Base-by-base conservation (phyloP, 257 asterid species). In the Capsicum baccatum region DNA sequence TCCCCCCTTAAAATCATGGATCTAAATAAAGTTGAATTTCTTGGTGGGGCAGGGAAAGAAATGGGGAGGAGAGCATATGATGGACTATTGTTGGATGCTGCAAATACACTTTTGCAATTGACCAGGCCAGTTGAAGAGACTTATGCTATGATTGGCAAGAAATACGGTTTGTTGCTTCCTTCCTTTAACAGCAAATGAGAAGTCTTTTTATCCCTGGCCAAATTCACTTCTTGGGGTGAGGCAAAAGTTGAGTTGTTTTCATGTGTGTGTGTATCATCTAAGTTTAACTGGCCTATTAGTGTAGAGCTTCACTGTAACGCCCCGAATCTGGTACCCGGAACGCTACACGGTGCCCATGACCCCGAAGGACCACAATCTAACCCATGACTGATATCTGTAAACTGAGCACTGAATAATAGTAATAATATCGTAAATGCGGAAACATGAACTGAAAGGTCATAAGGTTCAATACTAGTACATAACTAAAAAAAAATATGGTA, bases 101-200 rank as follows among this genome's bases (percentile, higher is more conserved):
- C 98, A 15, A 98, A 98, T 14, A 96, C 99, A 5, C 92, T 96
- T 62, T 90, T 96, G 90, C 99, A 94, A 83, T 89, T 96, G 82
- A 84, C 95, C 4, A 91, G 91, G 76, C 98, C 99, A 3, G 97
- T 96, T 70, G 99, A 89, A 86, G 91, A 94, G 66, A 91, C 90
- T 64, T 96, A 94, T 86, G 88, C 91, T 73, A 85, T 86, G 48
- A 90, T 94, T 85, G 98, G 99, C 87, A 84, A 84, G 76, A 94
- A 93, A 93, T 93, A 92, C 79, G 99, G 99, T 96, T 33, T 54
- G 89, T 60, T 84, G 57, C 42, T 54, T 62, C 70, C 57, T 79
- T 58, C 1, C 19, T 81, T 81, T 69, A 67, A 44, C 35, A 71
- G 6, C 79, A 47, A 71, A 71, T 9, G 58, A 48, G 9, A 50